Evolutionary conservation across 192 early-diverging fungal species (phyloP).

Genomic region (Backusella macrospora): DNA sequence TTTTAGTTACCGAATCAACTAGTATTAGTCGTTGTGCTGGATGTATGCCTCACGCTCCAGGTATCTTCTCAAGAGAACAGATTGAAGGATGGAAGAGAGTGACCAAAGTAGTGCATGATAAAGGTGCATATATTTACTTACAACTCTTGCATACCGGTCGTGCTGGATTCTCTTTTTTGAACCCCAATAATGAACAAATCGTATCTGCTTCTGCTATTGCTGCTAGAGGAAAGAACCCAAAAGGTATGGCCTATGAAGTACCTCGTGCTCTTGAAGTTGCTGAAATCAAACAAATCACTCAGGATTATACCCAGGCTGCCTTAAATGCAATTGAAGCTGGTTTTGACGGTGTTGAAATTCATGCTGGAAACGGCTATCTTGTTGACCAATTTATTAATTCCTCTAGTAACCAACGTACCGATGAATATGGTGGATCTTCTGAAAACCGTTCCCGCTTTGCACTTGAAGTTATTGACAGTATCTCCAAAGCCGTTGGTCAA

Average conservation of each 20-base stretch:
- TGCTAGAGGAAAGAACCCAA: neutral
- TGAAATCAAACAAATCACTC: too few species aligned
- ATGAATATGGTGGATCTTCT: too few species aligned
- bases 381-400: too few species aligned
- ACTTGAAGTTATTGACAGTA: too few species aligned
- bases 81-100: constrained; percentile 50
- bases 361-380: too few species aligned
- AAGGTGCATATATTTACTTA: constrained; percentile 55
- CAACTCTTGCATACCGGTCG: constrained; percentile 53
- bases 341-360: too few species aligned
- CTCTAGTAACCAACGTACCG: too few species aligned
- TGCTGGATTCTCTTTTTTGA: neutral
- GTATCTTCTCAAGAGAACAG: constrained; percentile 42
- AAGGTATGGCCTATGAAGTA: constrained; percentile 5
- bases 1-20: constrained; percentile 27
- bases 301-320: too few species aligned
- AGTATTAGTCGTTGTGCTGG: constrained; percentile 10
- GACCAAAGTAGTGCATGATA: constrained; percentile 57
- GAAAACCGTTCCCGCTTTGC: too few species aligned
- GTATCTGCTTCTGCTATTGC: constrained; percentile 30
- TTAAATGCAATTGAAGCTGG: too few species aligned
- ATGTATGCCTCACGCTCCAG: constrained; percentile 27
- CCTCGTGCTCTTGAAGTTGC: too few species aligned
- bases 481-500: too few species aligned
- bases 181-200: neutral